Conservation (phyloP, 345 rosid genomes). For the Hevea brasiliensis region DNA sequence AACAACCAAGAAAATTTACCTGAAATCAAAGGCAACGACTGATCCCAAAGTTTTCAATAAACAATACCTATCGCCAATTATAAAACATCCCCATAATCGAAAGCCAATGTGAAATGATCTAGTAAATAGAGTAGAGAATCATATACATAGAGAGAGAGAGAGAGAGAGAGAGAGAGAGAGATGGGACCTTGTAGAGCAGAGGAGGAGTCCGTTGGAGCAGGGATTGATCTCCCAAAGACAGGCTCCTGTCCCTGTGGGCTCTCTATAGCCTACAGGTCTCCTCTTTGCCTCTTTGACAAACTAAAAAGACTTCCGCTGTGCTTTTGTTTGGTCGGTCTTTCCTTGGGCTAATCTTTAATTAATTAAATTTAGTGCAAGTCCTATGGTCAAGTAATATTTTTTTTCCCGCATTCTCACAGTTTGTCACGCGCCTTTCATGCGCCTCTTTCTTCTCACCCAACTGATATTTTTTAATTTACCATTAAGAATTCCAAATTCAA, state of each 20-base stretch:
- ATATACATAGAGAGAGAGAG: not conserved
- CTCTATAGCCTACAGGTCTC: not conserved
- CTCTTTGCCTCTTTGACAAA: not conserved
- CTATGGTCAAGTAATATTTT: too few species aligned
- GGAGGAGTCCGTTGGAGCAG: constrained; percentile 36
- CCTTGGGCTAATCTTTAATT: not conserved
- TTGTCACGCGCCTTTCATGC: too few species aligned
- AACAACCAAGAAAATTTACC: constrained; percentile 16
- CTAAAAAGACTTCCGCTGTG: not conserved
- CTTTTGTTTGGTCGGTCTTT: not conserved
- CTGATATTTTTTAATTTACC: too few species aligned
- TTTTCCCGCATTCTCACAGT: too few species aligned
- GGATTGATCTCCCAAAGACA: constrained; percentile 19
- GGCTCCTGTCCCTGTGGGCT: not conserved
- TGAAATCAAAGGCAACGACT: constrained; percentile 13
- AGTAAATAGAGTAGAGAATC: not conserved
- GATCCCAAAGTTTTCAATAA: constrained; percentile 21
- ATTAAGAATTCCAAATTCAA: too few species aligned
- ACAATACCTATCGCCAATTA: not conserved
- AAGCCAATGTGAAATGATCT: not conserved
- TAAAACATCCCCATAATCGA: not conserved
- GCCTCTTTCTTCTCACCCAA: too few species aligned
- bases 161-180: constrained; percentile 10
- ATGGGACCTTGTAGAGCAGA: constrained; percentile 19
- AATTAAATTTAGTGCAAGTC: too few species aligned